Percentiles rank a stretch among this genome's conserved stretches.
Evolutionary conservation across 2,329 filamentous ascomycete species (phyloP).

Genomic region (Fragosphaeria purpurea): DNA sequence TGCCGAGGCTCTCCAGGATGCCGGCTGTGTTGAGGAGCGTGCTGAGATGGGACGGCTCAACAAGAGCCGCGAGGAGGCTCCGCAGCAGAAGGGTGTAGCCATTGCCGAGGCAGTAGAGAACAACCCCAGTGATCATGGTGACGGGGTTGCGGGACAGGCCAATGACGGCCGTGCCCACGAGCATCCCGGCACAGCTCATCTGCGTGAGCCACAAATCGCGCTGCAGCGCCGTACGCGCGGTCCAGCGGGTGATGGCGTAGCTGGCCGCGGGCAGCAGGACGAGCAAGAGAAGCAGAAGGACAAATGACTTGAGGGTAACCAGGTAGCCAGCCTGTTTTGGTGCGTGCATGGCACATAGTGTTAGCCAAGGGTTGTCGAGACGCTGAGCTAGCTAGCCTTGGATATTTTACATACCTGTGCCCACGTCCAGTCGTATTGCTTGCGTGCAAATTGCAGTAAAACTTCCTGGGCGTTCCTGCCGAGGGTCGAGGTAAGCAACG

Average conservation of each 20-base stretch:
- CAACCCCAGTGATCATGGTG: not conserved
- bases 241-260: not conserved
- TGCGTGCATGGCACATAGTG: not conserved
- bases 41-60: no score
- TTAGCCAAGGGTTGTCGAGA: no score
- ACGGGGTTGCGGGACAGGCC: not conserved
- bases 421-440: slow-evolving; percentile 4
- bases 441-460: slow-evolving; percentile 2
- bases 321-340: slow-evolving; percentile 1
- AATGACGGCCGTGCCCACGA: no score
- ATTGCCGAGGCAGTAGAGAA: slow-evolving; percentile 1
- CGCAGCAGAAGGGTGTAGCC: slow-evolving; percentile 2
- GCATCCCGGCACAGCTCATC: no score
- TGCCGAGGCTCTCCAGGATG: not conserved
- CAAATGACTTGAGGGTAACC: slow-evolving; percentile 1
- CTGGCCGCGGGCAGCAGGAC: not conserved
- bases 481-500: slow-evolving; percentile 1
- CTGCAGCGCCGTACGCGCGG: no score
- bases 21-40: no score
- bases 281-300: not conserved
- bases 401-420: not conserved
- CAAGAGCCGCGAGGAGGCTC: slow-evolving; percentile 1
- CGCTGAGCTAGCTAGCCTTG: no score
- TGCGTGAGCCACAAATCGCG: no score
- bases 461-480: slow-evolving; percentile 2